These are phyloP conservation scores for Datura wrightii DNA, from an alignment of 257 asterid genomes.

Conservation along the genomic window DNA sequence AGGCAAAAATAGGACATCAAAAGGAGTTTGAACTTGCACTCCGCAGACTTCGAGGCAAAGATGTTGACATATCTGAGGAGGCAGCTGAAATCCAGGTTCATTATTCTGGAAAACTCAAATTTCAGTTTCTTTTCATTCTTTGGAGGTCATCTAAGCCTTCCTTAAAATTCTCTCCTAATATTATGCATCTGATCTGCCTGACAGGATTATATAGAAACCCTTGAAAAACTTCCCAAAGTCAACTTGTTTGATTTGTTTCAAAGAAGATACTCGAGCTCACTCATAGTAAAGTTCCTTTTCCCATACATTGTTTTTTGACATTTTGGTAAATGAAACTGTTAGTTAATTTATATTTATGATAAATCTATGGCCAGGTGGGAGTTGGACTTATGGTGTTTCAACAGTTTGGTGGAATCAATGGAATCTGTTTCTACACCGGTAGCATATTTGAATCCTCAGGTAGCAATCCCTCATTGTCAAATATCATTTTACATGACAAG, in stretches of 20 bases:
- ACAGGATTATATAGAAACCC: conserved; percentile 86
- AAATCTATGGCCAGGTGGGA: conserved; percentile 65
- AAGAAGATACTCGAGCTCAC: conserved; percentile 71
- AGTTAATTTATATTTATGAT: not conserved
- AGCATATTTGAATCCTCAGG: conserved; percentile 91
- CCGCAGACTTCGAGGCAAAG: conserved; percentile 67
- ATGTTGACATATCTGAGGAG: conserved; percentile 71
- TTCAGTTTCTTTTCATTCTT: not conserved
- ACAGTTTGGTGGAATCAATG: conserved; percentile 95
- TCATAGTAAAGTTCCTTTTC: conserved; percentile 53
- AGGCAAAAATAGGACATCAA: conserved; percentile 75
- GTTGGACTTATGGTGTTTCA: conserved; percentile 95
- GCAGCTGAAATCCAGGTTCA: conserved; percentile 83
- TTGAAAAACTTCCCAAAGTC: conserved; percentile 81
- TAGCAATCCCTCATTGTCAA: conserved; percentile 33
- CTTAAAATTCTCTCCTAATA: conserved; percentile 14
- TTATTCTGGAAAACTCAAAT: conserved; percentile 22
- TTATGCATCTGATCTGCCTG: not conserved
- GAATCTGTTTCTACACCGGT: conserved; percentile 85
- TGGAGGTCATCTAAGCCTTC: not conserved
- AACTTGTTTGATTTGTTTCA: conserved; percentile 74
- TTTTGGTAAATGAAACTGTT: not conserved
- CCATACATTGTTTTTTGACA: not conserved
- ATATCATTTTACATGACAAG: not conserved
- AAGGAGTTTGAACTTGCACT: conserved; percentile 83